Base-by-base conservation (phyloP, 306 rosid species). In the Sicyos edulis region DNA sequence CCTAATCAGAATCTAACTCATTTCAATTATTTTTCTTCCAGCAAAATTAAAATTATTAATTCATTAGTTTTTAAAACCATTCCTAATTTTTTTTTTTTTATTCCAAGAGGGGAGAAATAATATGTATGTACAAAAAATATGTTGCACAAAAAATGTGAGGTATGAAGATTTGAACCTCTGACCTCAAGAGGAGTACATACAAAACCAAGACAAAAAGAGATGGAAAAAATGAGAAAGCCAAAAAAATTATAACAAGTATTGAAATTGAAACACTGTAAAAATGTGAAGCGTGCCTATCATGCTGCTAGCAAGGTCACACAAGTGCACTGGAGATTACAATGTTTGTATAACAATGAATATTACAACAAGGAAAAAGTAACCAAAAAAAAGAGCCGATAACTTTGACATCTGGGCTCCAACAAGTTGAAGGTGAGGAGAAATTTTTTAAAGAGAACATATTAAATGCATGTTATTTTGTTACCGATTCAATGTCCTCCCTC, bases 401-500 rank as follows among this genome's bases (percentile, higher is more conserved):
- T 79, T 37, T 24, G 58, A 74, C 72, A 71, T 52, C 47, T 29
- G 6, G 62, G 42, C 74, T 54, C 59, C 75, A 80, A 79, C 42
- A 79, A 79, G 44, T 34, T 59, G 75, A n/a, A n/a, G n/a, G 53
- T 73, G 45, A 66, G 67, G 82, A 49, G 80, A 70, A 65, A 77
- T 66, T 58, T 60, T 49, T 37, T 55, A 24, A 78, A 44, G 10
- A 70, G 58, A 72, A 74, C n/a, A n/a, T n/a, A n/a, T n/a, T n/a
- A n/a, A n/a, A n/a, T 68, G 64, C 70, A 76, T 63, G 40, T 62
- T 54, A 54, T 65, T 59, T 77, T 86, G 37, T 32, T 32, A 93
- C 99, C 74, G 97, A 93, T 77, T 91, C 96, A 60, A 93, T 91
- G 87, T 93, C 99, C 83, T 26, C 99, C 77, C 99, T 90, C 99